These are phyloP conservation scores for Plenodomus biglobosus DNA, from an alignment of 2,329 filamentous ascomycete genomes.

Conservation along the genomic window DNA sequence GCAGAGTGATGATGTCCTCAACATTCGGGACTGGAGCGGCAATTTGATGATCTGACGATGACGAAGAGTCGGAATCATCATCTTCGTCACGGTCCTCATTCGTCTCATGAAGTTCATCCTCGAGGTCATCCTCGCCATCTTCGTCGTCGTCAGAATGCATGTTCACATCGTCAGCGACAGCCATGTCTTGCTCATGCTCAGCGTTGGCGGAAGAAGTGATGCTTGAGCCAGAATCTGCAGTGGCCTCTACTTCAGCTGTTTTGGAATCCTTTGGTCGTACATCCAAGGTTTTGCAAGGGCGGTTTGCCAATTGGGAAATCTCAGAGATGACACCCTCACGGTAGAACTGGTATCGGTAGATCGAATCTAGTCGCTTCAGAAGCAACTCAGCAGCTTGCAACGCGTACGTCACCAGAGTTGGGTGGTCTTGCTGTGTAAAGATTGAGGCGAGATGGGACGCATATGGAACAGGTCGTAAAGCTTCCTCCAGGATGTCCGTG, in stretches of 20 bases:
- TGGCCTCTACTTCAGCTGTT: constrained; percentile 26
- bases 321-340: constrained; percentile 94
- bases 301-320: constrained; percentile 75
- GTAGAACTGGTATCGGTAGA: constrained; percentile 96
- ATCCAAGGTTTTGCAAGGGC: constrained; percentile 40
- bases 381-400: constrained; percentile 88
- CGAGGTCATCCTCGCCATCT: constrained; percentile 56
- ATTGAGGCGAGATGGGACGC: constrained; percentile 95
- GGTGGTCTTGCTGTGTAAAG: constrained; percentile 90
- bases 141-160: constrained; percentile 55
- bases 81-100: constrained; percentile 62
- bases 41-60: constrained; percentile 43
- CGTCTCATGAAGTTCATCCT: constrained; percentile 59
- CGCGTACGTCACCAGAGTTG: constrained; percentile 80
- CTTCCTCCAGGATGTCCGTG: constrained; percentile 77
- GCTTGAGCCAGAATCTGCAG: constrained; percentile 27
- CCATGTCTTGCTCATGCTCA: constrained; percentile 48
- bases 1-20: constrained; percentile 70
- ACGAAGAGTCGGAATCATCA: constrained; percentile 67
- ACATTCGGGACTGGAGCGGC: constrained; percentile 51
- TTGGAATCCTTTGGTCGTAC: constrained; percentile 32
- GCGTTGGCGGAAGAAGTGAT: constrained; percentile 28
- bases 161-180: constrained; percentile 57
- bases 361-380: constrained; percentile 76
- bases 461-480: constrained; percentile 84